phyloP scores from a whole-genome alignment of 1,139 yeast genomes.

The Hyphopichia buzzinii region DNA sequence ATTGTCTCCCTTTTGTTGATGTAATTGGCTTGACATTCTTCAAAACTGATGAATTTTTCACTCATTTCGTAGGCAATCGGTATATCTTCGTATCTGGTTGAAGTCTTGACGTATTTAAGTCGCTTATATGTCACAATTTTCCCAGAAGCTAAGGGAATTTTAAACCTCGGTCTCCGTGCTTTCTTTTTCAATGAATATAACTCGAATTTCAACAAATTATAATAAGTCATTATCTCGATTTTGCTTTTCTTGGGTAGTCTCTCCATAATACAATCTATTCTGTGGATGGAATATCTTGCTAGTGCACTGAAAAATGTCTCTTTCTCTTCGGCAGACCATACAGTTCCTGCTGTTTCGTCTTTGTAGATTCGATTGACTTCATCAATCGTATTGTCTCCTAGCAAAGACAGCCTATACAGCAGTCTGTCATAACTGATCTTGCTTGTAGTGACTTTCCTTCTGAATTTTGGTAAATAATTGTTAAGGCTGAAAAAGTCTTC shows the following conservation, averaged over 20 bases:
- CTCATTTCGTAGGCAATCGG: constrained; percentile 59
- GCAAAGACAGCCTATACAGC: constrained; percentile 3
- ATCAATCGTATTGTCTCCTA: constrained; percentile 1
- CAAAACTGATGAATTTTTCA: constrained; percentile 43
- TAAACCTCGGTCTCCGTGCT: constrained; percentile 6
- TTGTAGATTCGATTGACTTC: not conserved
- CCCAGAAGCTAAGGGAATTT: constrained; percentile 6
- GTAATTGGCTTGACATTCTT: constrained; percentile 40
- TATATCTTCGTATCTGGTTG: constrained; percentile 38
- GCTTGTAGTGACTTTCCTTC: constrained; percentile 1
- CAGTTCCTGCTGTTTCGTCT: constrained; percentile 12
- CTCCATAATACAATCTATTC: constrained; percentile 37
- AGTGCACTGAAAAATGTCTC: constrained; percentile 25
- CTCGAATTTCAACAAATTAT: constrained; percentile 32
- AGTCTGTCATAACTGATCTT: constrained; percentile 1
- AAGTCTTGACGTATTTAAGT: constrained; percentile 8
- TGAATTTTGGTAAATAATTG: constrained; percentile 2
- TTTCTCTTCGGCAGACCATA: constrained; percentile 23
- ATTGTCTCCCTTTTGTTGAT: constrained; percentile 19
- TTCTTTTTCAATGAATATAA: constrained; percentile 18
- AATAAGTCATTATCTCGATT: constrained; percentile 48
- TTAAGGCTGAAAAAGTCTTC: constrained; percentile 12
- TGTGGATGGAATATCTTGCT: constrained; percentile 49
- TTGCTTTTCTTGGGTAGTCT: constrained; percentile 40
- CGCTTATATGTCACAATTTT: constrained; percentile 1